Evolutionary conservation across 192 early-diverging fungal species (phyloP), one percentile per base, ranked within the genome.

Genomic region (Backusella sp.): DNA sequence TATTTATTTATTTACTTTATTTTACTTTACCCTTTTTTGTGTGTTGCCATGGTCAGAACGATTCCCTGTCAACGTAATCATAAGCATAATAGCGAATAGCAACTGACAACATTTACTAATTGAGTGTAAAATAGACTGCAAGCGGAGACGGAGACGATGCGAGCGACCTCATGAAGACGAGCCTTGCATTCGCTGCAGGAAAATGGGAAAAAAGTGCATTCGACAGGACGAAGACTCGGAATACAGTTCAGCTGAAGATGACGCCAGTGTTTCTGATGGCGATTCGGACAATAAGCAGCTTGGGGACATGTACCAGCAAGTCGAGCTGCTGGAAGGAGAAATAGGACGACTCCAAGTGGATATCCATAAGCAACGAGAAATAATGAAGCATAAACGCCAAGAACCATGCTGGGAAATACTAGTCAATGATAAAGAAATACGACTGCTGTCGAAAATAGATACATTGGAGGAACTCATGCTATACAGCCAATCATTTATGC

Each of bases 1-100:
- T 42, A 7, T 6, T 70, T 69, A 21, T 23, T 70, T 41, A 41
- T 70, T 69, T 23, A 32, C 2, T 14, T 19, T 35, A n/a, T 12
- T 42, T 70, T 41, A 42, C 28, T 70, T 9, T 70, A 26, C 23
- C 23, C n/a, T 42, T 70, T 70, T 70, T 41, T 49, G 46, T 49
- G 46, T 49, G 46, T 49, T 49, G 46, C 46, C 46, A 70, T 70
- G 69, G 42, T 41, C 23, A 70, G 69, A 70, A 70, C 37, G 6
- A 70, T 28, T 28, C 69, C 69, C 41, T 70, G 69, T 32, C 69
- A 70, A 28, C 41, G 69, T 70, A 70, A 42, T 41, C 28, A 70
- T 46, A 9, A 23, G 12, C 6, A 26, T 44, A 44, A 44, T 15
- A 70, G 8, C 12, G 19, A 68, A 4, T 28, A 46, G 0, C 7